Base-by-base conservation (phyloP, 2,329 filamentous ascomycete species). In the Talaromyces sp. region DNA sequence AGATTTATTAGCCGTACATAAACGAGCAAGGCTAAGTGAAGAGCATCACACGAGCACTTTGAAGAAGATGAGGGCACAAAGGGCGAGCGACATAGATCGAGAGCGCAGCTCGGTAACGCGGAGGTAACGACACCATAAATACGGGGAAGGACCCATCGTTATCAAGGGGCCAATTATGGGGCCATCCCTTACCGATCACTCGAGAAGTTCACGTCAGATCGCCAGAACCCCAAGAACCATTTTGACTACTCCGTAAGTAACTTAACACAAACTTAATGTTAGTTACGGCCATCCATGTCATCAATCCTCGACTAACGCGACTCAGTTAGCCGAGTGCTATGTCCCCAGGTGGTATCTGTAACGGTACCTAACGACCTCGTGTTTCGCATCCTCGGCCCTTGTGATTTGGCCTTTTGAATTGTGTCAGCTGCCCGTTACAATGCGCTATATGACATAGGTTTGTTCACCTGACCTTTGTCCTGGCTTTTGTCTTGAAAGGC, bases 371-470 rank as follows among this genome's bases (percentile, higher is more conserved):
- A 35, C 19, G n/a, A 19, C 24, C 60, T 62, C 60, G 60, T 52
- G 60, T 62, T 61, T 61, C 31, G 59, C 33, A 56, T 56, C 52
- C 33, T 22, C 33, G 52, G 52, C 39, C 45, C 59, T 50, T 52
- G 45, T 61, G 45, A 61, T 61, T 61, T 50, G 19, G 24, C 58
- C 41, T 60, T 16, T 37, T 50, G 45, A 47, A 47, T 37, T 39
- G 43, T 61, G 59, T 61, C 59, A 50, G 33, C 45, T 35, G 33
- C 31, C 45, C n/a, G 43, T 61, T 61, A 24, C 19, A 13, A 61
- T 61, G 59, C 33, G 33, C 45, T 62, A 8, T 16, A 19, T 14
- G 11, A 37, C 11, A 39, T 37, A 37, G n/a, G 52, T 56, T 33
- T 16, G 52, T 56, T n/a, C 47, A 52, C 39, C 27, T 62, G 60